Conservation (phyloP, 352 stramenopile genomes). For the Blastocystis hominis region DNA sequence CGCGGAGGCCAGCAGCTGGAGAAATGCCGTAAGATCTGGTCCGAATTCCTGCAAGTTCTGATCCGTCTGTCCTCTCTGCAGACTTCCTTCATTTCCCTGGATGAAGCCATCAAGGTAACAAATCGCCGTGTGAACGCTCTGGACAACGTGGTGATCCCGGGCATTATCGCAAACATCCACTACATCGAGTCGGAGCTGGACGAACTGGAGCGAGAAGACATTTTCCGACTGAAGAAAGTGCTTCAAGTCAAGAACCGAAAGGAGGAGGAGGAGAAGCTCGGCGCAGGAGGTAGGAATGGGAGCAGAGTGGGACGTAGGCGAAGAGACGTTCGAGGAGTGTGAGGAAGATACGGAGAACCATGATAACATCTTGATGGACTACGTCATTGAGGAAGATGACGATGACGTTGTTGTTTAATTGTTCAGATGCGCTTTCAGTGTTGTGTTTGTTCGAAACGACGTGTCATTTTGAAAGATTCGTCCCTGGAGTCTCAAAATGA, state of each 20-base stretch:
- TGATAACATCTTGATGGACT: constrained; percentile 67
- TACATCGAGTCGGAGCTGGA: constrained; percentile 95
- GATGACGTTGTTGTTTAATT: constrained; percentile 66
- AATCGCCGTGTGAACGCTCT: constrained; percentile 97
- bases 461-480: constrained; percentile 16
- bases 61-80: constrained; percentile 80
- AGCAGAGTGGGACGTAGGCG: neutral
- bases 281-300: constrained; percentile 65
- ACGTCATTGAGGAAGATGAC: constrained; percentile 66
- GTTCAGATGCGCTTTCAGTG: constrained; percentile 39
- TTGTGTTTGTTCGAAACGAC: constrained; percentile 25
- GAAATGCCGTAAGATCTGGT: constrained; percentile 79
- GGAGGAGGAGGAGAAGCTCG: constrained; percentile 67
- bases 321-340: constrained; percentile 44
- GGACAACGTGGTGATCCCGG: constrained; percentile 97
- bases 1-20: constrained; percentile 93
- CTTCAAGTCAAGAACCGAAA: constrained; percentile 85
- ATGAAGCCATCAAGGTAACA: constrained; percentile 93
- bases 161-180: constrained; percentile 85
- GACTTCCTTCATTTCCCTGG: constrained; percentile 94
- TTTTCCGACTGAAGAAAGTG: constrained; percentile 88
- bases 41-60: constrained; percentile 70
- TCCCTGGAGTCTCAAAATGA: neutral
- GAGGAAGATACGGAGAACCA: constrained; percentile 62
- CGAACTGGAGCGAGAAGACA: constrained; percentile 93